Base-by-base conservation (phyloP, 2,329 filamentous ascomycete genomes). In the Onygenales sp. region DNA sequence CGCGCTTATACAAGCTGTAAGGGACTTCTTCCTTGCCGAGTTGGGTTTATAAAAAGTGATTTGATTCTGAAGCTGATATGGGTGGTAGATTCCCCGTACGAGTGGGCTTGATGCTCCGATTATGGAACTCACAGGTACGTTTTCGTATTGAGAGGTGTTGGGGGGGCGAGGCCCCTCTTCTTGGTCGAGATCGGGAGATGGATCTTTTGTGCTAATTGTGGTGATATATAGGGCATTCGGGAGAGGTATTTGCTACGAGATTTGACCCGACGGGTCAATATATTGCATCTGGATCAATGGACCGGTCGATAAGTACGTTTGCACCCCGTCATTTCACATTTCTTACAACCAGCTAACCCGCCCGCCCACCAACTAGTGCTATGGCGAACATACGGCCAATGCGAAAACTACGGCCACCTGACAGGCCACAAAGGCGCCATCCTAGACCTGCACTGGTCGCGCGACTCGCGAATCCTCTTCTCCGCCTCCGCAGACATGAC, bases 201-300 rank as follows among this genome's bases (percentile, higher is more conserved):
- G 17, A 9, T 11, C 6, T 2, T 13, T 43, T 31, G 27, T 34
- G 39, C 39, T 42, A 21, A 43, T 34, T 33, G 31, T 27, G 34
- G 36, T 11, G n/a, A 42, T 55, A 49, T 27, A 49, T 54, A 77
- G 81, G 82, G 31, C 82, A 85, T 60, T 77, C 77, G 34, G 90
- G 88, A 17, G 93, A 98, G 73, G 82, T 98, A 47, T 97, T 97
- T 66, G 80, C 88, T 27, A 87, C 88, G 48, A 86, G 88, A 65
- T 98, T 98, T 66, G 89, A 96, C 66, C 86, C 88, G 2, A 86
- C 86, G 2, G 92, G 91, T 43, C 86, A 90, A 58, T 78, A 89
- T 58, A 93, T 97, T 62, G 93, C 93, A 42, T 97, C 93, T 1
- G 92, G 89, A 7, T 93, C 89, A 10, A 95, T 96, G 88, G 93